Evolutionary conservation across 257 asterid genomes (phyloP).

Genomic region (Jaltomata sinuosa): DNA sequence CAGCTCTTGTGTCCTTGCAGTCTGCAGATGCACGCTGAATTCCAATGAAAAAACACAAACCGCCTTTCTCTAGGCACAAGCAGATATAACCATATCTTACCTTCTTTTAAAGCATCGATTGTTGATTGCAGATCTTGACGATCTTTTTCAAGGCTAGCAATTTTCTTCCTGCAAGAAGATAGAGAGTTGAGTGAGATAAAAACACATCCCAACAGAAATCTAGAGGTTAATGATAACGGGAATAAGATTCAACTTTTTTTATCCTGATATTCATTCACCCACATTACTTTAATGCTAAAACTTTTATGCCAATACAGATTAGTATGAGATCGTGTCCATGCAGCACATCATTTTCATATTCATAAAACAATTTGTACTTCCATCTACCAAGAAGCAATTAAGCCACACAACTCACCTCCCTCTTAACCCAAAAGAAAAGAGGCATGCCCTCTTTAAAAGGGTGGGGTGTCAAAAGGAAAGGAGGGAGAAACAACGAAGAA

Average conservation of each 20-base stretch:
- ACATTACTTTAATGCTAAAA: not conserved
- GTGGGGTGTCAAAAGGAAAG: not conserved
- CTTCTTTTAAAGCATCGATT: constrained; percentile 87
- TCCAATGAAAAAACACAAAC: not conserved
- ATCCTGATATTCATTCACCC: not conserved
- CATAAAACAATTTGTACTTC: not conserved
- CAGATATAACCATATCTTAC: constrained; percentile 17
- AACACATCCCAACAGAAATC: not conserved
- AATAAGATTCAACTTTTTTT: not conserved
- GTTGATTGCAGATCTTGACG: constrained; percentile 87
- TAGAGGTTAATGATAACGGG: not conserved
- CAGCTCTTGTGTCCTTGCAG: not conserved
- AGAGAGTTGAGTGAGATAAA: not conserved
- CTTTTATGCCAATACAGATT: not conserved
- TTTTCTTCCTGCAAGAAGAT: constrained; percentile 48
- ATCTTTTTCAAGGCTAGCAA: constrained; percentile 82
- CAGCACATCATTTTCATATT: not conserved
- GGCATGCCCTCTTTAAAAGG: not conserved
- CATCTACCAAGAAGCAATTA: not conserved
- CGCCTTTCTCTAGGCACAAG: not conserved
- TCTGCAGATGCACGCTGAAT: not conserved
- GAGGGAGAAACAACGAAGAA: not conserved
- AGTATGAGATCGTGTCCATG: not conserved
- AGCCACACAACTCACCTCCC: not conserved
- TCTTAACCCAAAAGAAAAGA: not conserved